Evolutionary conservation across 495 filamentous ascomycete species (phyloP), one percentile per base, ranked within the genome.

Genomic region (Penicillium daleae): DNA sequence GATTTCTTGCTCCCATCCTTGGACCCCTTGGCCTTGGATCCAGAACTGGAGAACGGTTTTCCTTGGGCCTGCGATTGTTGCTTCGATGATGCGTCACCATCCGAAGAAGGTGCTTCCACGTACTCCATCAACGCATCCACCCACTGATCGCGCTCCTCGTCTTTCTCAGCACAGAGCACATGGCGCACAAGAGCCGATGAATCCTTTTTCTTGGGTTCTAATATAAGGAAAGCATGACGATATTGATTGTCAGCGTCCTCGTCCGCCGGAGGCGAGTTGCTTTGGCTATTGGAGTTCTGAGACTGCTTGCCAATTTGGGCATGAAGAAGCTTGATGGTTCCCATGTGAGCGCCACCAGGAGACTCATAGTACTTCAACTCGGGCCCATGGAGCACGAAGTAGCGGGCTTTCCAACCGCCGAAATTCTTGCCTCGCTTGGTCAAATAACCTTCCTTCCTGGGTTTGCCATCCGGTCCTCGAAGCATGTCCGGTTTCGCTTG

Each of bases 371-470:
- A 98, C 68, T 89, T 92, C 64, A 99, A 76, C 37, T 92, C 83
- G 17, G 96, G 91, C 2, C 92, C 92, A 68, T 98, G 92, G 1
- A 99, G 84, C 48, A 97, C 83, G 67, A 99, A 99, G 71, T 91
- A 98, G 57, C 95, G 84, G 17, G 92, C 92, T 73, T 99, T 99
- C 95, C 95, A 99, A n/a, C 95, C 95, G 26, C 95, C 95, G 76
- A 98, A 98, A 66, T 97, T 97, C 80, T 99, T 99, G 27, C 95
- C 95, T 59, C 90, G 82, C 77, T 99, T 99, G 7, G 95, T 97
- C 32, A 99, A 80, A 79, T 97, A 98, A 17, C 95, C 95, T 70
- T 89, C 92, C 69, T 93, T 94, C 63, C 87, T 81, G 1, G 89
- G 86, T 57, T 86, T 87, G 3, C 86, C 87, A 62, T 90, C 84